Conservation (phyloP, 2,329 filamentous ascomycete species). For the Hypocrella siamensis region DNA sequence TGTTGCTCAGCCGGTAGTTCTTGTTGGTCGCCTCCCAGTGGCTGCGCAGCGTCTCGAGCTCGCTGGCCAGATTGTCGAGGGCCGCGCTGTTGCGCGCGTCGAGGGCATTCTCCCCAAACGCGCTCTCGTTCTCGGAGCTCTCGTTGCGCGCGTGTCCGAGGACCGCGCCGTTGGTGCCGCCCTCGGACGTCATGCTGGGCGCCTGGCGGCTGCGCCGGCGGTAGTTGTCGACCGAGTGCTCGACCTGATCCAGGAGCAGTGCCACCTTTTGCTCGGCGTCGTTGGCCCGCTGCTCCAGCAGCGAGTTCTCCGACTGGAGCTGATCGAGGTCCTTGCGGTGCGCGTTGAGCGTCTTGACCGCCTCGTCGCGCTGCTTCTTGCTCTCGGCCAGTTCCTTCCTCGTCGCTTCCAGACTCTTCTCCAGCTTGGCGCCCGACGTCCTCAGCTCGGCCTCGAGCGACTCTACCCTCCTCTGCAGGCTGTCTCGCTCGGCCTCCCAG, state of each 20-base stretch:
- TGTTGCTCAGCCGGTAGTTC: conserved; percentile 79
- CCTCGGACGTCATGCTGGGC: conserved; percentile 24
- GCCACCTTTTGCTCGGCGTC: conserved; percentile 92
- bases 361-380: conserved; percentile 52
- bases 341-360: conserved; percentile 40
- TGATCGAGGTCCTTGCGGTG: conserved; percentile 59
- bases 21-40: conserved; percentile 97
- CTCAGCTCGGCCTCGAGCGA: conserved; percentile 54
- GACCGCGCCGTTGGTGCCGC: conserved; percentile 17
- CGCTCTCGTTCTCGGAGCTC: conserved; percentile 44
- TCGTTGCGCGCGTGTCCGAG: conserved; percentile 33
- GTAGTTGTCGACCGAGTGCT: conserved; percentile 86
- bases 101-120: conserved; percentile 37
- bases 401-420: conserved; percentile 53
- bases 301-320: conserved; percentile 65
- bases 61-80: conserved; percentile 78
- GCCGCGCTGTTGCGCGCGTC: conserved; percentile 47
- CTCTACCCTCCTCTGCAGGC: conserved; percentile 53
- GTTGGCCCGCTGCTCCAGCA: conserved; percentile 67
- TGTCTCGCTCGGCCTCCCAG: conserved; percentile 61
- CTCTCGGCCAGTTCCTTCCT: conserved; percentile 52
- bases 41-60: conserved; percentile 75
- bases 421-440: conserved; percentile 48
- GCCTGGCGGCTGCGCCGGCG: conserved; percentile 56
- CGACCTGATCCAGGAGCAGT: conserved; percentile 84